These are phyloP conservation scores for Conticribra guillardii DNA, from an alignment of 108 stramenopile genomes.

Conservation along the genomic window DNA sequence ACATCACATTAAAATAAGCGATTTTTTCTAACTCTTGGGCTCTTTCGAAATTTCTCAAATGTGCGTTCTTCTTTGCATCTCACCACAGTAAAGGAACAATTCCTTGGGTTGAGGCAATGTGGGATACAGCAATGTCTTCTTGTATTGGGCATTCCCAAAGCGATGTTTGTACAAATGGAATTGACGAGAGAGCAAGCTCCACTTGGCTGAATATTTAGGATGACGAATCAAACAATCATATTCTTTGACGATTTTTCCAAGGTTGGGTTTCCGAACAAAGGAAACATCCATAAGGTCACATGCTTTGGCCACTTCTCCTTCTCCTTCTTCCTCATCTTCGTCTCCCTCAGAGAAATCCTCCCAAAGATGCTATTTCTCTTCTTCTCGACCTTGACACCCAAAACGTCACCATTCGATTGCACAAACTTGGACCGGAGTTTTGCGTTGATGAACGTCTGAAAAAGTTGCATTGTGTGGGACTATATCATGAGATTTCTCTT, in stretches of 20 bases:
- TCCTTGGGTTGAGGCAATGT: not conserved
- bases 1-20: too few relatives aligned
- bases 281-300: constrained; percentile 6
- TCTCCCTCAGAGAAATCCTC: too few relatives aligned
- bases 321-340: not conserved
- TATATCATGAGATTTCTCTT: too few relatives aligned
- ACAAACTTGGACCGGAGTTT: constrained; percentile 10
- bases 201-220: constrained; percentile 30
- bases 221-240: constrained; percentile 23
- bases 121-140: not conserved
- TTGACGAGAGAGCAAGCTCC: constrained; percentile 23
- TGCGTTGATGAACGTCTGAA: constrained; percentile 9
- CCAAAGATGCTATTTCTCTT: not conserved
- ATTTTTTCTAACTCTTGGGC: too few relatives aligned
- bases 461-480: too few relatives aligned
- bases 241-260: constrained; percentile 17
- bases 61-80: constrained; percentile 7
- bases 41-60: constrained; percentile 23
- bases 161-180: constrained; percentile 13
- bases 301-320: constrained; percentile 4
- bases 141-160: not conserved
- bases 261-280: constrained; percentile 33
- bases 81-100: constrained; percentile 8
- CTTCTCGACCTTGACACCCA: constrained; percentile 11
- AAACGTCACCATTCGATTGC: constrained; percentile 23